Evolutionary conservation across 2,329 filamentous ascomycete genomes (phyloP).

Genomic region (Penicillium sp.): DNA sequence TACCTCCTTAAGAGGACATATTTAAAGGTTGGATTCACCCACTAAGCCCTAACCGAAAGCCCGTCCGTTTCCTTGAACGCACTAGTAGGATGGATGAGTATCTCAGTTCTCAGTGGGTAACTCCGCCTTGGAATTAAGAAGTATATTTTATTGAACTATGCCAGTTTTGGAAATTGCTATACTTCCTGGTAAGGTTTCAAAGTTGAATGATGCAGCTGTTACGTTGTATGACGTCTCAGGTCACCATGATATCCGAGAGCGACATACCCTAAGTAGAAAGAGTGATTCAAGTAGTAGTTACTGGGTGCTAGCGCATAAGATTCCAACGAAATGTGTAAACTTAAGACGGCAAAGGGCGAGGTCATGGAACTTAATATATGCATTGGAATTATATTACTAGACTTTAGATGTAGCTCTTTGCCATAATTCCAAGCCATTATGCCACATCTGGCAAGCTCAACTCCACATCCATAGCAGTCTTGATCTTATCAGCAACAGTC

Average conservation of each 20-base stretch:
- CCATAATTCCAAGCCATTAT: conserved; percentile 14
- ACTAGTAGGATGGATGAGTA: background rate
- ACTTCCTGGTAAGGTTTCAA: background rate
- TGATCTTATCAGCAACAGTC: conserved; percentile 34
- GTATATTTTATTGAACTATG: background rate
- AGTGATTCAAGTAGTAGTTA: background rate
- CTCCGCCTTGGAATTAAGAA: background rate
- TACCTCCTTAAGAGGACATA: background rate
- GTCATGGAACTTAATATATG: background rate
- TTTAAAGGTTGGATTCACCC: background rate
- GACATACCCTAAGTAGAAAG: background rate
- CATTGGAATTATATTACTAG: background rate
- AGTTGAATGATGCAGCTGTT: background rate
- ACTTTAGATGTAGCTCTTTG: background rate
- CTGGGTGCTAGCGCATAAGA: background rate
- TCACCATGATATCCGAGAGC: background rate
- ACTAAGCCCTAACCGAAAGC: background rate
- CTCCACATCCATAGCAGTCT: conserved; percentile 38
- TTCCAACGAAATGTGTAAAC: background rate
- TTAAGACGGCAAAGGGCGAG: background rate
- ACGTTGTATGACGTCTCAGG: background rate
- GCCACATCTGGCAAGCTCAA: conserved; percentile 36
- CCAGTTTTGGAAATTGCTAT: background rate
- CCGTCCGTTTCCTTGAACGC: background rate
- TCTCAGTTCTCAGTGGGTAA: background rate